Evolutionary conservation across 1,139 yeast genomes (phyloP), one percentile per base, ranked within the genome.

Genomic region (Blastobotrys malaysiensis): DNA sequence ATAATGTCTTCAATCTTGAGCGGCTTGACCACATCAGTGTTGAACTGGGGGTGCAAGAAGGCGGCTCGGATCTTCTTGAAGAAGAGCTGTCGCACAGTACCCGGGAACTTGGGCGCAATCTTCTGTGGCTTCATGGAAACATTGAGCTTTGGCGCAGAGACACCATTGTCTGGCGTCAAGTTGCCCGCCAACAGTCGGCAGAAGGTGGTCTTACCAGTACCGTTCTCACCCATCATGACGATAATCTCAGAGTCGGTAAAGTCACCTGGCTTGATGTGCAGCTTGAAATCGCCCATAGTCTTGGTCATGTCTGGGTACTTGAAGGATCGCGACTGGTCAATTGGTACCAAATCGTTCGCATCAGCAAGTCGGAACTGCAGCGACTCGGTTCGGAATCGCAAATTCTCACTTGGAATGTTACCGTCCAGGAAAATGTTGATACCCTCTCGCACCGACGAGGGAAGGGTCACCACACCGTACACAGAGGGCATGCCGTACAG

Each of bases 191-290:
- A 79, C 68, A 93, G 77, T 71, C 86, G 88, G 80, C 97, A 91
- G 78, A 93, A 86, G 7, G 99, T 93, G 46, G 99, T 93, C 77
- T 93, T 93, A 79, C 99, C 99, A 21, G 99, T 93, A 77, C 99
- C 99, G 72, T 93, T 93, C 77, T 93, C 99, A 71, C 99, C 99
- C 96, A 93, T 91, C 97, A 93, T 89, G 57, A 93, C 99, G 69
- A 93, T 81, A 66, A 93, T 93, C 77, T 93, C 99, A 46, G 97
- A 88, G 72, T 93, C 96, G 57, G 96, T 86, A 75, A 91, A 93
- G 58, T 87, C 93, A 75, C 99, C 99, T 47, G 81, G 70, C 68
- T 88, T 86, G 59, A 95, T 86, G 58, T 74, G 77, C 71, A 93
- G 80, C 67, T 81, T 83, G 86, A 93, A 93, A 73, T 90, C 97